Base-by-base conservation (phyloP, 495 filamentous ascomycete species). In the Aspergillus conjunctus region DNA sequence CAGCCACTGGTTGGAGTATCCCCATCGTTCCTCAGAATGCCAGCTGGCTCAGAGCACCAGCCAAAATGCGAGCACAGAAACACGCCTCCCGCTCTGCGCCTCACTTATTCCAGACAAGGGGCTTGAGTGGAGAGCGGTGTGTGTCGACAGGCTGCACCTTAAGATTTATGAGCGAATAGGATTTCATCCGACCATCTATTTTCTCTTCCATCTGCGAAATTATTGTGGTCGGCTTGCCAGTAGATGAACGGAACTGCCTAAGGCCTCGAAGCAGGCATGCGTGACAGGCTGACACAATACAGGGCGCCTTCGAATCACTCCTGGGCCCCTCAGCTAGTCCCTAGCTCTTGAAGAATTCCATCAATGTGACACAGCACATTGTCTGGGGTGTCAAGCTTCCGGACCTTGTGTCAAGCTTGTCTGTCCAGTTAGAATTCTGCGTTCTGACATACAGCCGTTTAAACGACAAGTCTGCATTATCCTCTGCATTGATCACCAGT, bases 401-500 rank as follows among this genome's bases (percentile, higher is more conserved):
- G 62, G 62, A 64, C 62, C 58, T 58, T 61, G 54, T 58, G 51
- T 43, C 20, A 55, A 44, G 30, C 34, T 52, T 55, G 21, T 54
- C 58, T 65, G 37, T 26, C 58, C 62, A 60, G 62, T 57, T 44
- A 48, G 37, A 53, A 61, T 58, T 45, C 46, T 54, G 41, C 39
- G 51, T 60, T 60, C 43, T 62, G 59, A 60, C 61, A 49, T 59
- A 67, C 61, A 61, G 61, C 61, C 65, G 65, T 67, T 67, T n/a
- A 53, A 59, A 59, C 54, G 56, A 60, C 57, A 59, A 53, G 33
- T 57, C 52, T 67, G 51, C 60, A 63, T 56, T 49, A 22, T 30
- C 58, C 50, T 45, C 60, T 63, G 65, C 65, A 67, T 67, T 51
- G 65, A 67, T 67, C 65, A 67, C 55, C 65, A 7, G 61, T 67